Evolutionary conservation across 768 basidiomycete genomes (phyloP).

Genomic region (Termitomyces sp.): DNA sequence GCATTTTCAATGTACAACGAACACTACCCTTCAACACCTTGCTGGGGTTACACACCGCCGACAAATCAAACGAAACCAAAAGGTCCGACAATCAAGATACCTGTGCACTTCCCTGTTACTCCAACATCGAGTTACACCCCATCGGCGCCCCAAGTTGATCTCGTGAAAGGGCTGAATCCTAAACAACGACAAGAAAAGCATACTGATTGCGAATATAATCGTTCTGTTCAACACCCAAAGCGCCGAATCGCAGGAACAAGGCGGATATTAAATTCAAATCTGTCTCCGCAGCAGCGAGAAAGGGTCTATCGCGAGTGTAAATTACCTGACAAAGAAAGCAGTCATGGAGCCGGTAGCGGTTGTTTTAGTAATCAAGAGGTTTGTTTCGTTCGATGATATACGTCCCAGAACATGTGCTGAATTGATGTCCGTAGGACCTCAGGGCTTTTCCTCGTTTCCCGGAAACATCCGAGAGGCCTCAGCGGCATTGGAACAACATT

Average conservation of each 20-base stretch:
- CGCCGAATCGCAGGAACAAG: not conserved
- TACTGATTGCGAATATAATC: not conserved
- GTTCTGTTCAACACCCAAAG: not conserved
- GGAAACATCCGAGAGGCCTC: not conserved
- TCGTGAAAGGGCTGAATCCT: not conserved
- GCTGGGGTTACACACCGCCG: not conserved
- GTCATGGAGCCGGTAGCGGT: not conserved
- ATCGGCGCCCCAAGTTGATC: not conserved
- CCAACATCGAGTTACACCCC: not conserved
- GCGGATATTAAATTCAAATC: not conserved
- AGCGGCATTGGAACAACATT: not conserved
- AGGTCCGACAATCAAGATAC: not conserved
- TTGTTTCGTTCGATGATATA: not conserved
- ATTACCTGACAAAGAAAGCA: not conserved
- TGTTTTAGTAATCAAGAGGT: not conserved
- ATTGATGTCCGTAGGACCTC: not conserved
- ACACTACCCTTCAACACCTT: not conserved
- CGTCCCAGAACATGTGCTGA: not conserved
- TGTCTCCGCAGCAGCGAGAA: not conserved
- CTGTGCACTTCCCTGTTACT: not conserved
- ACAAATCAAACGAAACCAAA: not conserved
- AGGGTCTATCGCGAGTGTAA: not conserved
- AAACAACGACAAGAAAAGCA: not conserved
- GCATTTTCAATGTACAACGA: not conserved
- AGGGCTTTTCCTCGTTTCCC: not conserved